Evolutionary conservation across 2,329 filamentous ascomycete genomes (phyloP), one percentile per base, ranked within the genome.

Genomic region (Emergomyces orientalis): DNA sequence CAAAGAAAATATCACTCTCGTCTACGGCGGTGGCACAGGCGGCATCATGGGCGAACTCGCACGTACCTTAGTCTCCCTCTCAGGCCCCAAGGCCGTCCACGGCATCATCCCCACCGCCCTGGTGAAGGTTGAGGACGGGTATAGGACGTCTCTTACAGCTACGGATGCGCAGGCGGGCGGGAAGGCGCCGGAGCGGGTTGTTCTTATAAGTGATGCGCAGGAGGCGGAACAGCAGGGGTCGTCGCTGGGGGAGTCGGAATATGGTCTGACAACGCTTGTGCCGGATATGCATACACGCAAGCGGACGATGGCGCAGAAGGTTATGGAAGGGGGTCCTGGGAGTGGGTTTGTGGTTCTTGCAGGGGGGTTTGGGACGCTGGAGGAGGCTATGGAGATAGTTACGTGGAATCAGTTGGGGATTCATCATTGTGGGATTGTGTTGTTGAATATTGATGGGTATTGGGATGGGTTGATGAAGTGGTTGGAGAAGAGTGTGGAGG

Each of bases 241-340:
- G 13, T 52, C n/a, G 47, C 77, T 4, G 11, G 69, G 70, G 51
- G 72, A 78, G 63, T 72, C 73, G 0, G 76, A 79, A 61, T 99
- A 90, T 73, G 94, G 94, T 11, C 80, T 82, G 52, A 97, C 91
- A 14, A 97, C 91, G 0, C 86, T 97, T 9, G 94, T 97, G 34
- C 83, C 86, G 69, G 91, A 97, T 74, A 99, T 99, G 94, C 94
- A 99, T 78, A 92, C 90, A 51, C 86, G 94, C 67, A 99, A 99
- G 81, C 86, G 89, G 69, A 82, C 94, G 79, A 97, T 99, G 94
- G 93, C 92, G 7, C 81, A 86, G 69, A 89, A 93, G 74, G 91
- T 97, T 19, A 83, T 95, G 30, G 83, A 85, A 25, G 91, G 91
- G 32, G 92, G 89, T 0, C 86, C 87, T 0, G 93, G 93, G 0